Base-by-base conservation (phyloP, 768 basidiomycete species). In the Pleurotus tuoliensis region DNA sequence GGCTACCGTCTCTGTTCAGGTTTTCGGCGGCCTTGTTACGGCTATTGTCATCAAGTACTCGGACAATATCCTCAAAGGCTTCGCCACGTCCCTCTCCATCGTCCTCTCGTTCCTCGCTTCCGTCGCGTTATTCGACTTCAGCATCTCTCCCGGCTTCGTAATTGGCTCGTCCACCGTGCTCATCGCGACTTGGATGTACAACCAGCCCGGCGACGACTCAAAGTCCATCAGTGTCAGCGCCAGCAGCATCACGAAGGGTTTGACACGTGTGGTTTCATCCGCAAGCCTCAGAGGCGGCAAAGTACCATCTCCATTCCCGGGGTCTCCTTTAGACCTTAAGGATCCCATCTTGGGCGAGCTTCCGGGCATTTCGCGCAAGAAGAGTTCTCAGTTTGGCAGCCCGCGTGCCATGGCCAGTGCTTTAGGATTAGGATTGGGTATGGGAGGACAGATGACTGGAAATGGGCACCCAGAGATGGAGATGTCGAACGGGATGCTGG, bases 1-100 rank as follows among this genome's bases (percentile, higher is more conserved):
- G 88, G 91, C 92, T 16, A 96, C 94, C 1, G 94, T 99, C 24
- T 68, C 74, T 20, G 86, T 86, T 24, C 94, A 98, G 71, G 95
- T 97, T 38, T 80, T 95, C 57, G 97, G 97, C 25, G 96, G 97
- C 1, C 77, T 98, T 45, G 71, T 98, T 59, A 98, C 96, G 3
- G 96, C 97, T 1, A 70, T 98, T 27, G 97, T 98, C 57, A 98
- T 98, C 80, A 93, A 95, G 69, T 96, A 98, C 67, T 90, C 91
- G 56, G 93, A 94, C 71, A 98, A 97, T 68, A 92, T 92, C 63
- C 77, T 92, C 65, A 96, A 97, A 68, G 96, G 96, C n/a, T 99
- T 99, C 65, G 96, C 96, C 4, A 99, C 96, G 2, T 89, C 86
- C 60, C 80, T 98, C 43, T 90, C 90, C 59, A 99, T 98, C 73